Evolutionary conservation across 805 yeast species (phyloP).

Genomic region (Lipomyces yamanashiensis): DNA sequence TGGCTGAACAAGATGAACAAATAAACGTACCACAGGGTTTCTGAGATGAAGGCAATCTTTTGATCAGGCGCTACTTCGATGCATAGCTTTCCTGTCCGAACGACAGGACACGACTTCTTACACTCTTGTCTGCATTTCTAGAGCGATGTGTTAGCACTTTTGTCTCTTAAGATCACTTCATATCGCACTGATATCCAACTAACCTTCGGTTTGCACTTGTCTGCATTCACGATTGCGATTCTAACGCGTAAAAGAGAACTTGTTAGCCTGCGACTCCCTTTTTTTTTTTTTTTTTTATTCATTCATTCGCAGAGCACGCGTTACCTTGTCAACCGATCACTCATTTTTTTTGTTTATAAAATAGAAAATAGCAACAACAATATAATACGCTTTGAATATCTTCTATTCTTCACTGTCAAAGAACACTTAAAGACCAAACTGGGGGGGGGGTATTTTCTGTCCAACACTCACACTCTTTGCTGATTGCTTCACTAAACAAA

Average conservation of each 20-base stretch:
- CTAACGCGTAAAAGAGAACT: conserved; percentile 49
- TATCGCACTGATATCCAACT: not conserved
- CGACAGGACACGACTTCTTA: conserved; percentile 96
- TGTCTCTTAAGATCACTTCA: not conserved
- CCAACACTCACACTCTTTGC: not conserved
- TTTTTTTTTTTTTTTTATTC: not conserved
- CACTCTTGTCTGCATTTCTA: conserved; percentile 96
- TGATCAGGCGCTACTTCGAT: conserved; percentile 91
- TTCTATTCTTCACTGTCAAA: not conserved
- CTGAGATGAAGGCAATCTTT: conserved; percentile 94
- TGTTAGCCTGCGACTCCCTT: not conserved
- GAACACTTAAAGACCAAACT: not conserved
- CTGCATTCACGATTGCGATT: conserved; percentile 94
- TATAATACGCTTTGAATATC: not conserved
- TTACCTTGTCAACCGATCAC: conserved; percentile 26
- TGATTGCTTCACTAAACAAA: not conserved
- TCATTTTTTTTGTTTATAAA: conserved; percentile 2
- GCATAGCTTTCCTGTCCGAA: conserved; percentile 95
- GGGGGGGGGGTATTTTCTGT: not conserved
- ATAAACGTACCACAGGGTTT: conserved; percentile 63
- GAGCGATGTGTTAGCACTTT: not conserved
- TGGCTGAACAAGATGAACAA: not conserved
- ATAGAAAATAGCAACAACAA: not conserved
- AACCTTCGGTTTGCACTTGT: conserved; percentile 90
- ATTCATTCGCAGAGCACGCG: not conserved